Conservation (phyloP, 768 basidiomycete genomes). For the Boletus pseudopeckii region DNA sequence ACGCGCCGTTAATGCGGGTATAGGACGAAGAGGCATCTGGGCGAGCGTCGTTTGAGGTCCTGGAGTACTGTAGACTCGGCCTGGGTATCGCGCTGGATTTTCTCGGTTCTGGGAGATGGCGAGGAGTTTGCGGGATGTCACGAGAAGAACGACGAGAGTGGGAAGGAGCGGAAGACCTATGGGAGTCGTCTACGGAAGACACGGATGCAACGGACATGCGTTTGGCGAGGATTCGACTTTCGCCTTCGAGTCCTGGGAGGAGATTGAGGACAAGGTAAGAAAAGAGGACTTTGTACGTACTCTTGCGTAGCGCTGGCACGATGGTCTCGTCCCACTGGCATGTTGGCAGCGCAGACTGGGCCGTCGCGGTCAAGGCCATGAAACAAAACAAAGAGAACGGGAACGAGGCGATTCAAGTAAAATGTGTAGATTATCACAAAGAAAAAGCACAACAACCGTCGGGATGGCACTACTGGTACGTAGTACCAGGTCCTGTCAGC, state of each 20-base stretch:
- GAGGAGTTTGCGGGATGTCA: conserved; percentile 16
- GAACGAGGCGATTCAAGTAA: background rate
- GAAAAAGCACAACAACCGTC: background rate
- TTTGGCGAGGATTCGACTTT: conserved; percentile 73
- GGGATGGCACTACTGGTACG: background rate
- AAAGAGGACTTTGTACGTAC: conserved; percentile 38
- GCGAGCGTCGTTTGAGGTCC: conserved; percentile 27
- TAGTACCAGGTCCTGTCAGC: background rate
- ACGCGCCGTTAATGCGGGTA: conserved; percentile 27
- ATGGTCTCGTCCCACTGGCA: conserved; percentile 72
- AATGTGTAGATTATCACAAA: background rate
- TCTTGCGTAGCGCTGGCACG: conserved; percentile 76
- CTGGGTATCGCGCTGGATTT: conserved; percentile 45
- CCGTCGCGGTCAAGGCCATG: conserved; percentile 43
- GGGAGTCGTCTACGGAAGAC: conserved; percentile 48
- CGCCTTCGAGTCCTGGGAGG: conserved; percentile 66
- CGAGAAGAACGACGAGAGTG: conserved; percentile 18
- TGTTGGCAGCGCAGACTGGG: conserved; percentile 42
- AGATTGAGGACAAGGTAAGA: background rate
- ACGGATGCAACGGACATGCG: conserved; percentile 76
- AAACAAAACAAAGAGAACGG: background rate
- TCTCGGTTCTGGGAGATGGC: conserved; percentile 32
- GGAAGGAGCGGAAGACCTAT: conserved; percentile 19
- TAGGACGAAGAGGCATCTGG: conserved; percentile 24
- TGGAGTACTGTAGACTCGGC: conserved; percentile 40